Evolutionary conservation across 352 stramenopile species (phyloP), one percentile per base, ranked within the genome.

Genomic region (Pythium guiyangense): DNA sequence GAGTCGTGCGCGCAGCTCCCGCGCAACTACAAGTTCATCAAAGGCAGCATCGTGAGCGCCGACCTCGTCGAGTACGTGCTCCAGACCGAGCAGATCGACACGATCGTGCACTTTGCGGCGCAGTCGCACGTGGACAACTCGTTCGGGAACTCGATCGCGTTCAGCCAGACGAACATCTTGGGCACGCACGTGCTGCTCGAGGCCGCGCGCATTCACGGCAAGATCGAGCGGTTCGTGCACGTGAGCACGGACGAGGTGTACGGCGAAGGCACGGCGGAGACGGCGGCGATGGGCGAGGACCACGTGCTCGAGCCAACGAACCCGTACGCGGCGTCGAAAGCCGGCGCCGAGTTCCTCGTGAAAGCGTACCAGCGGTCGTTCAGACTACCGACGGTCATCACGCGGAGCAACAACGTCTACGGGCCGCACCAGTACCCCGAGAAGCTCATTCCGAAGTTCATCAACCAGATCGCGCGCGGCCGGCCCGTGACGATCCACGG

Each of bases 231-330:
- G 15, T 99, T 99, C 66, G 92, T 99, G 60, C 96, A 99, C 69
- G 95, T 99, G 26, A 98, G 88, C 44, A 99, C 97, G 14, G 97
- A 99, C 72, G 97, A 99, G 66, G 96, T 99, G 2, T 99, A 99
- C 63, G 97, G 97, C 43, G 97, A 99, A 71, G 94, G 92, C 37
- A 71, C 88, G 62, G 66, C 77, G 8, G 88, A 97, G 57, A 92
- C 94, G 2, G 73, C 87, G 29, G 88, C 93, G 8, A 98, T 98
- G 96, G 84, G 79, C 18, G 96, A 99, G 62, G 87, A 98, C 50
- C 91, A 98, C 67, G 91, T 98, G 37, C 69, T 97, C 6, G 81
- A 94, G 68, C 97, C 96, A 1, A 99, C 96, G 17, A 99, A 99
- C 62, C 97, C 97, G 17, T 99, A 99, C 68, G 96, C 97, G 6